Percentiles rank a stretch among this genome's conserved stretches.
Conservation (phyloP, 148 eudicot species). For the Mesembryanthemum crystallinum region DNA sequence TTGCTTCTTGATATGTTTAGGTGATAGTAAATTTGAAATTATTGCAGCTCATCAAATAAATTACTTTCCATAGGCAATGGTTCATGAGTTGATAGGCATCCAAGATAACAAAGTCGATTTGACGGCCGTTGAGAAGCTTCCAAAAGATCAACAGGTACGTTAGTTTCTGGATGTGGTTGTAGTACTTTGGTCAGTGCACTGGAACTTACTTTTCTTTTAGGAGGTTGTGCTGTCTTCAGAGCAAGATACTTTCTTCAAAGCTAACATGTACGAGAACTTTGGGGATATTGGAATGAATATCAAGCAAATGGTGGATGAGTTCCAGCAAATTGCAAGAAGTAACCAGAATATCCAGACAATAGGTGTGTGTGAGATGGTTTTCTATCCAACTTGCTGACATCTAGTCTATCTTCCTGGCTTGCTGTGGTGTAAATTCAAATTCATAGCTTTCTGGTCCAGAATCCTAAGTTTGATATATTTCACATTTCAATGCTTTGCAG, state of each 20-base stretch:
- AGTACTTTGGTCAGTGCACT: background rate
- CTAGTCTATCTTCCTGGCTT: background rate
- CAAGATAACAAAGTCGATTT: slow-evolving; percentile 94
- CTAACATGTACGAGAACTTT: slow-evolving; percentile 94
- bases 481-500: slow-evolving; percentile 43
- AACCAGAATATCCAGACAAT: slow-evolving; percentile 95
- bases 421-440: slow-evolving; percentile 1
- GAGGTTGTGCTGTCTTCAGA: slow-evolving; percentile 94
- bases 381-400: background rate
- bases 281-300: slow-evolving; percentile 98
- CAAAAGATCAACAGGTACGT: slow-evolving; percentile 86
- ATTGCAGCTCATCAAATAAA: slow-evolving; percentile 23
- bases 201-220: slow-evolving; percentile 36
- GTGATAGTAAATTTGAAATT: slow-evolving; percentile 4
- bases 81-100: slow-evolving; percentile 90
- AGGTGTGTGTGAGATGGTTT: slow-evolving; percentile 45
- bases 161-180: slow-evolving; percentile 3
- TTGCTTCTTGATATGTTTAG: background rate
- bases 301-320: slow-evolving; percentile 94
- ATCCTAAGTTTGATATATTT: slow-evolving; percentile 5
- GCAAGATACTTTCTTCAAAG: slow-evolving; percentile 91
- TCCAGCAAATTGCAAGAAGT: slow-evolving; percentile 92
- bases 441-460: background rate
- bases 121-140: slow-evolving; percentile 55
- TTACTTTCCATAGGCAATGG: slow-evolving; percentile 70